phyloP scores from a whole-genome alignment of 352 stramenopile genomes.

The Pythium graminicola region DNA sequence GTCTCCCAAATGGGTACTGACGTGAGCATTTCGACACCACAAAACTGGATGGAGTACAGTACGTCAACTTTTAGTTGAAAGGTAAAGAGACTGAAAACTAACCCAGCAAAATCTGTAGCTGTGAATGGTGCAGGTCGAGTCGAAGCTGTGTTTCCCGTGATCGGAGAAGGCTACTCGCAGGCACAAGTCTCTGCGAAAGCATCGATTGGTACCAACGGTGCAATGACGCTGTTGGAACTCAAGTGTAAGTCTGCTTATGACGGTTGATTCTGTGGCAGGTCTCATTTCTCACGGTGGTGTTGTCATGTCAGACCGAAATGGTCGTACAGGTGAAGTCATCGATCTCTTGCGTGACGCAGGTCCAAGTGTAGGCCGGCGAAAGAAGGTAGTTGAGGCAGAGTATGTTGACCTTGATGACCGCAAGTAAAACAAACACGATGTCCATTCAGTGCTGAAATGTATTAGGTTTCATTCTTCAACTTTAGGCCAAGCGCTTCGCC shows the following conservation, averaged over 20 bases:
- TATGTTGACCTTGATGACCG: slow-evolving; percentile 53
- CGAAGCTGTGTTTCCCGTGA: slow-evolving; percentile 59
- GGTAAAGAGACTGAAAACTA: too few species aligned
- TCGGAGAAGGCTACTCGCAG: slow-evolving; percentile 26
- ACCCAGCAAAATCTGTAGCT: slow-evolving; percentile 29
- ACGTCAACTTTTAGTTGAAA: slow-evolving; percentile 15
- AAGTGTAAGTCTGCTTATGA: slow-evolving; percentile 42
- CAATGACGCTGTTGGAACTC: slow-evolving; percentile 45
- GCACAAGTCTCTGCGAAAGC: slow-evolving; percentile 54
- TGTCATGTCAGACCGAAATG: slow-evolving; percentile 37
- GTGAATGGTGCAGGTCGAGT: slow-evolving; percentile 59
- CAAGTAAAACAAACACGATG: slow-evolving; percentile 7
- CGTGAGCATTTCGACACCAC: slow-evolving; percentile 45
- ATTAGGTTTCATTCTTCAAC: slow-evolving; percentile 17
- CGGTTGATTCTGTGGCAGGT: neutral
- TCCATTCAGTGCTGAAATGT: neutral
- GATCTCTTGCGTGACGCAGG: slow-evolving; percentile 52
- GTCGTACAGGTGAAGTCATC: slow-evolving; percentile 49
- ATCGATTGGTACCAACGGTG: slow-evolving; percentile 30
- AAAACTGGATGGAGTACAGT: slow-evolving; percentile 76
- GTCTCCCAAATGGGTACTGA: slow-evolving; percentile 37
- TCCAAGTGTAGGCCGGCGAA: slow-evolving; percentile 23
- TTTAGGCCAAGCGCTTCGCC: slow-evolving; percentile 41
- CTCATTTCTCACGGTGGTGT: too few species aligned
- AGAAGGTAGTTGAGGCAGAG: slow-evolving; percentile 66